Evolutionary conservation across 2,329 filamentous ascomycete species (phyloP), one percentile per base, ranked within the genome.

Genomic region (Tolypocladium paradoxum): DNA sequence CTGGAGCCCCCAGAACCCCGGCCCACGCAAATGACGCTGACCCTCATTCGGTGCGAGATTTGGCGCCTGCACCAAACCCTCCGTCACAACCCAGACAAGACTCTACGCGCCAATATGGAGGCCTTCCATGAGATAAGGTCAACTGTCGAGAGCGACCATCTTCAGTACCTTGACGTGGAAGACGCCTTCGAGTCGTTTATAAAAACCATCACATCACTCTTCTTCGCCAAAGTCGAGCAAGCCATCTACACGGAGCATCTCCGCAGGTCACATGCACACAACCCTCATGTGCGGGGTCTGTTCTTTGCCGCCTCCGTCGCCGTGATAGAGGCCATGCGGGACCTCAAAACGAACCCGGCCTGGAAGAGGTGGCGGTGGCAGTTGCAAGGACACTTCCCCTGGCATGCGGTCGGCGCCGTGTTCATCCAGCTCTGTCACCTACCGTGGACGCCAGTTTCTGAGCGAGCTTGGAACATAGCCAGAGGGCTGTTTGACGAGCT

Each of bases 361-460:
- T 66, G 64, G 64, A 7, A 27, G 0, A 58, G 54, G 31, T 65
- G 64, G 64, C 61, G 59, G 7, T 66, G 64, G 64, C 64, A 66
- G 48, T 49, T 66, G 9, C 57, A 59, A 4, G 64, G 64, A 7
- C 56, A 60, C 29, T 55, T 64, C 16, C 64, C 61, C 2, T 65
- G 63, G 63, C 57, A 58, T 35, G 62, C 64, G 3, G 60, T 65
- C 46, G 54, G 57, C 4, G 38, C 59, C 4, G 59, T 64, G 9
- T 57, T 65, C 24, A 53, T 55, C 16, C 60, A 63, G 16, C 57
- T 60, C 3, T 56, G 53, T 6, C 56, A 38, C 8, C 50, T 51
- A 7, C 54, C 54, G 6, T 66, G 64, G 64, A 58, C 57, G 1
- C 36, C 53, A 12, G 53, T 53, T 22, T 56, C 62, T 1, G 64